Conservation (phyloP, 495 filamentous ascomycete species). For the Chaetomium tenue region DNA sequence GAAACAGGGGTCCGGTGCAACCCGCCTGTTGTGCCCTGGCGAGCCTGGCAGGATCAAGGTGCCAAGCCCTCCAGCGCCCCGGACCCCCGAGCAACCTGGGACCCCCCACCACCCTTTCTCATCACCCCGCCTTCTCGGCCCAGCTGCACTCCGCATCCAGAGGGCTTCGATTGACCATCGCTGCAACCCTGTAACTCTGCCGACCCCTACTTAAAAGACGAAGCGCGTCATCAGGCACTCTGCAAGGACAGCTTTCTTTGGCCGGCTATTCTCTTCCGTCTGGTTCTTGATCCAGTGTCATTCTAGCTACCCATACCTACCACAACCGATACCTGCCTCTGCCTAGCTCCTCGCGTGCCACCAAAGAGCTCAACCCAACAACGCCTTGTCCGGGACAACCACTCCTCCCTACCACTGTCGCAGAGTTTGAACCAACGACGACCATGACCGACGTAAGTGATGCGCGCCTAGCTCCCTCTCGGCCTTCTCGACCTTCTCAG, state of each 20-base stretch:
- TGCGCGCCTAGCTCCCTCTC: neutral
- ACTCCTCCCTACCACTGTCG: neutral
- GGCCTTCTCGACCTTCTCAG: no score
- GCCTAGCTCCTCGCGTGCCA: neutral
- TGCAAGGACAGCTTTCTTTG: neutral
- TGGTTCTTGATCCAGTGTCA: neutral
- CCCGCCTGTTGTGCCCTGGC: slow-evolving; percentile 5
- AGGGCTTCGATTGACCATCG: slow-evolving; percentile 5
- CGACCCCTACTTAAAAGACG: slow-evolving; percentile 13
- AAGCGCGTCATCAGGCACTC: neutral
- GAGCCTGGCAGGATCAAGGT: neutral
- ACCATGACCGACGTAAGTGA: slow-evolving; percentile 16
- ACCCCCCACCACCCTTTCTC: slow-evolving; percentile 10
- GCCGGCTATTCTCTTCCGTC: neutral
- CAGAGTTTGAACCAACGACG: neutral
- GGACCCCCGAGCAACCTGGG: neutral
- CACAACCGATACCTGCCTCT: neutral
- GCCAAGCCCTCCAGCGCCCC: slow-evolving; percentile 1
- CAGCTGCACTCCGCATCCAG: slow-evolving; percentile 19
- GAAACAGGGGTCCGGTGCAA: slow-evolving; percentile 16
- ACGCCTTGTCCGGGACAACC: neutral
- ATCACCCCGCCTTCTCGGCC: slow-evolving; percentile 19
- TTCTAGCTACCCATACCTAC: neutral
- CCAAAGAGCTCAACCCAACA: neutral
- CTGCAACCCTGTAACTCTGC: slow-evolving; percentile 17